Conservation (phyloP, 2,329 filamentous ascomycete species). For the Thermoascus crustaceus region DNA sequence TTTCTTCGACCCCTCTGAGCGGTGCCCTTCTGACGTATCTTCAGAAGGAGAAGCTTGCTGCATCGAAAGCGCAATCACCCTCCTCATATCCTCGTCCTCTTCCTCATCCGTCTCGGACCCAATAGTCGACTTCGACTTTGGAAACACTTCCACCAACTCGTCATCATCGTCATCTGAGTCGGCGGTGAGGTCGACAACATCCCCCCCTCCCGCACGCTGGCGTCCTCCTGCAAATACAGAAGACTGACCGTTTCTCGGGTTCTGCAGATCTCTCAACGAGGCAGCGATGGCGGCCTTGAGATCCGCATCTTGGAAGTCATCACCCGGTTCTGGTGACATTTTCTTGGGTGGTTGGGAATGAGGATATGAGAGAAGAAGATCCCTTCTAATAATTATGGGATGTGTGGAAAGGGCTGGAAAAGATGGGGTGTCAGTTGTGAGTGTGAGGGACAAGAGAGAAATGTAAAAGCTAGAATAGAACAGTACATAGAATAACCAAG, state of each 20-base stretch:
- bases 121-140: background rate
- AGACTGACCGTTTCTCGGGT: background rate
- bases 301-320: constrained; percentile 15
- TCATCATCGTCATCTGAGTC: constrained; percentile 1
- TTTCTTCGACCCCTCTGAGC: background rate
- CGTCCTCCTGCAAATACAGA: no score
- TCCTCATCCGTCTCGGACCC: background rate
- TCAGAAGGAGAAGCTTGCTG: background rate
- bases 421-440: no score
- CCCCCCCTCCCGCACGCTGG: background rate
- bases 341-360: no score
- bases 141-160: background rate
- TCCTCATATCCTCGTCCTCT: background rate
- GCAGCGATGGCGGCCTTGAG: constrained; percentile 16
- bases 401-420: no score
- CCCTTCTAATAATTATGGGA: no score
- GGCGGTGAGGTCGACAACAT: background rate
- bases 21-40: no score
- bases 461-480: no score
- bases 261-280: constrained; percentile 14
- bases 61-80: background rate
- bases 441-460: no score
- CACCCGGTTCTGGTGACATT: constrained; percentile 7
- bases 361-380: no score
- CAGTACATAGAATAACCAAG: no score